Evolutionary conservation across 2,329 filamentous ascomycete genomes (phyloP), one percentile per base, ranked within the genome.

Genomic region (Pseudonectria buxi): DNA sequence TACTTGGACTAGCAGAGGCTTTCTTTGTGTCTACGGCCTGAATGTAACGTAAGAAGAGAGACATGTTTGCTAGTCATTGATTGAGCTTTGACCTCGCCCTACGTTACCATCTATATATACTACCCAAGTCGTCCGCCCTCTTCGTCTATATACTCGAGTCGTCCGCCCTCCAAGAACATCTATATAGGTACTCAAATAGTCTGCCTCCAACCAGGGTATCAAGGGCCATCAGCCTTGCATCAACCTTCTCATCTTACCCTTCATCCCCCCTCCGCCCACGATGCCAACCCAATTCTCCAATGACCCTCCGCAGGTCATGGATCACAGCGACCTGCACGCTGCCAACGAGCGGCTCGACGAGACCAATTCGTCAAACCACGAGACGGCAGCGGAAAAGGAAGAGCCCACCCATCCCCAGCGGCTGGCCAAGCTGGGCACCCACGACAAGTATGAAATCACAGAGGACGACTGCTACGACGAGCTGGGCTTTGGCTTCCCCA

Each of bases 381-480:
- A 51, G 30, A 40, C 43, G 11, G 37, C 26, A 12, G 25, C 29
- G 12, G 28, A 43, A 13, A 36, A 37, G 1, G 39, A 49, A 13
- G 76, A 78, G 9, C 39, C 28, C 16, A 41, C 41, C 24, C 51
- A 38, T 4, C 39, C 40, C 6, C 41, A 39, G 11, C 43, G 38
- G 14, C 45, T 63, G 7, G 57, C 64, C 36, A 64, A 63, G 47
- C 30, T 59, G 10, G 58, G 57, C 14, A 59, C 60, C 2, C 45
- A 63, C 42, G 63, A 62, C 41, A 66, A 64, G 51, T 56, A 61
- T 43, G 68, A 71, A 24, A 68, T 71, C 45, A 68, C 64, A n/a
- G 67, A 69, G 33, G 62, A 67, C 24, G 78, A 83, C 47, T 83
- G 78, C 59, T 81, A 79, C 55, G 68, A 74, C 14, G 68, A 84